phyloP scores from a whole-genome alignment of 352 stramenopile genomes.

The Thalassiosira hispida region DNA sequence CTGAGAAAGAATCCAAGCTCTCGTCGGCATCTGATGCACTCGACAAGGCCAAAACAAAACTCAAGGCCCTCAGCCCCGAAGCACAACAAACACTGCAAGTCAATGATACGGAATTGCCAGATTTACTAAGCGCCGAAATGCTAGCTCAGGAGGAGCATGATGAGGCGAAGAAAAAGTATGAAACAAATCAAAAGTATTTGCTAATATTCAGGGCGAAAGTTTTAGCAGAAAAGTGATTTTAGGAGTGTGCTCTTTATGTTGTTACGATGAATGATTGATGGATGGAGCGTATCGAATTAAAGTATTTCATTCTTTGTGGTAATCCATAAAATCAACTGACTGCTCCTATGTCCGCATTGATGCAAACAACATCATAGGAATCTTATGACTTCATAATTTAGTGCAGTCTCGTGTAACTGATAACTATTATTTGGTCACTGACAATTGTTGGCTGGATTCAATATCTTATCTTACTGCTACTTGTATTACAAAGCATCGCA shows the following conservation, averaged over 20 bases:
- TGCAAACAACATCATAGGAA: too few species aligned
- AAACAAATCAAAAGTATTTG: constrained; percentile 74
- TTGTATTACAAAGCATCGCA: not conserved
- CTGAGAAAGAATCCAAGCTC: constrained; percentile 40
- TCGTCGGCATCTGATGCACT: constrained; percentile 38
- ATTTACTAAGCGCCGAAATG: constrained; percentile 62
- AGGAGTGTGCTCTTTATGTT: not conserved
- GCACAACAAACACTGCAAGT: constrained; percentile 61
- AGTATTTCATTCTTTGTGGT: too few species aligned
- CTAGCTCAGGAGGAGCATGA: constrained; percentile 58
- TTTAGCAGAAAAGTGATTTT: constrained; percentile 5
- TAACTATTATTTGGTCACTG: too few species aligned
- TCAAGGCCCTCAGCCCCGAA: constrained; percentile 51
- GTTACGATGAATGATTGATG: not conserved
- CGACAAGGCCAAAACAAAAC: constrained; percentile 59
- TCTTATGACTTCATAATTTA: too few species aligned
- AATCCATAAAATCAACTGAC: too few species aligned
- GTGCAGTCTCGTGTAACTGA: too few species aligned
- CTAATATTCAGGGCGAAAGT: constrained; percentile 43
- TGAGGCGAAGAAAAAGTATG: constrained; percentile 57
- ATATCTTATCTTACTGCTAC: not conserved
- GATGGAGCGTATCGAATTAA: too few species aligned
- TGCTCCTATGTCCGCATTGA: too few species aligned
- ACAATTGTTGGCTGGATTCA: too few species aligned
- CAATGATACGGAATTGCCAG: constrained; percentile 76